A percentile compares a stretch with the other conserved stretches of the same genome.
phyloP scores from a whole-genome alignment of 768 basidiomycete genomes.

The Leccinum disarticulatum region DNA sequence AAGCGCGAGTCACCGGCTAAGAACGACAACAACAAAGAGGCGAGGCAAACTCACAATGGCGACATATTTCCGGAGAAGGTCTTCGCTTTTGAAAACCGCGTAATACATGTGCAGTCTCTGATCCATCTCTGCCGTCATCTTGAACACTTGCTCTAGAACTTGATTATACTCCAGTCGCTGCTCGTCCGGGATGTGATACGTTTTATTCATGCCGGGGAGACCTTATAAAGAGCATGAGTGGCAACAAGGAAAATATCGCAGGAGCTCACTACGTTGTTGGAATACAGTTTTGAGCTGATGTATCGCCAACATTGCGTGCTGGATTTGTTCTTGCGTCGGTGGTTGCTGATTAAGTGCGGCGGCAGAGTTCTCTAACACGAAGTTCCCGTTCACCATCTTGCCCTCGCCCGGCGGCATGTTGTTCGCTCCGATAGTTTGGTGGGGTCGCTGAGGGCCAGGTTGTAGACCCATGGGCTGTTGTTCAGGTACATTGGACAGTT shows the following conservation, averaged over 20 bases:
- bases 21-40: conserved; percentile 12
- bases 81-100: conserved; percentile 48
- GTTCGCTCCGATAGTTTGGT: conserved; percentile 11
- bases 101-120: conserved; percentile 47
- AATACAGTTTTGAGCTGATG: conserved; percentile 36
- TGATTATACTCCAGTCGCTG: conserved; percentile 53
- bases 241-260: conserved; percentile 8
- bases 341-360: conserved; percentile 7
- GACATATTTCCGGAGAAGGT: conserved; percentile 47
- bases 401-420: conserved; percentile 16
- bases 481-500: conserved; percentile 22
- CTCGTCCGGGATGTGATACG: conserved; percentile 48
- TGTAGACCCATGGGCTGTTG: conserved; percentile 13
- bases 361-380: conserved; percentile 5
- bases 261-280: conserved; percentile 30
- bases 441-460: conserved; percentile 19
- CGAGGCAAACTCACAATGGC: conserved; percentile 47
- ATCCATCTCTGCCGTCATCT: conserved; percentile 49
- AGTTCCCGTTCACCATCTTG: conserved; percentile 17
- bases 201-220: conserved; percentile 32
- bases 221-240: conserved; percentile 29
- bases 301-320: conserved; percentile 31
- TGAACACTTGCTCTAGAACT: conserved; percentile 49
- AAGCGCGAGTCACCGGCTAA: conserved; percentile 10
- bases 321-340: conserved; percentile 36